Evolutionary conservation across 2,329 filamentous ascomycete genomes (phyloP), one percentile per base, ranked within the genome.

Genomic region (Nothopassalora personata): DNA sequence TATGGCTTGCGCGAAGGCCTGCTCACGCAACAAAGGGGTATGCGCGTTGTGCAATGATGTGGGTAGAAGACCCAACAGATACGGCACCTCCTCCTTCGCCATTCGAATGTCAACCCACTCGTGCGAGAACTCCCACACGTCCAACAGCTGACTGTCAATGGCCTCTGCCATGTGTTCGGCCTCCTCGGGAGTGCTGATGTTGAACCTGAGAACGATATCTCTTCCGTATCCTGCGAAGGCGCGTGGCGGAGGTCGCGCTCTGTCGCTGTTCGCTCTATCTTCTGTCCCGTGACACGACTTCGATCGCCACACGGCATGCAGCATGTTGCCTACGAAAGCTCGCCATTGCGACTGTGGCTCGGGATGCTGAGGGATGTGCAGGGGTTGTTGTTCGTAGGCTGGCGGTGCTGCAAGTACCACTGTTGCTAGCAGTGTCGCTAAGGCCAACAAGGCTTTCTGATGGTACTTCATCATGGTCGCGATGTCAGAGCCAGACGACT

Each of bases 141-240:
- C 94, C 46, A 97, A 79, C 67, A 94, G 88, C 27, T 97, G 81
- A 18, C 85, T 84, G 61, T 88, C 82, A 0, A 86, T 81, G 3
- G 90, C 91, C 58, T 88, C 83, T n/a, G 86, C 82, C 57, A 96
- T 78, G 1, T 87, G 87, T 34, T 77, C 75, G 59, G 89, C 86
- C 70, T 96, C 89, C 19, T 85, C 81, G 3, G 80, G 74, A 28
- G 83, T 86, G 61, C 82, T 86, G 57, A 97, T 78, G 69, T 88
- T 90, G 80, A 97, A 97, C 43, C 94, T 86, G 63, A 97, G 77
- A 15, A 99, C 91, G n/a, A 96, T 81, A 73, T 97, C 87, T 62
- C 88, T 84, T 62, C 85, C 84, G 72, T 96, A 96, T 60, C 78
- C 56, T 13, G 71, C 67, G 23, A 67, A 60, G 9, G 64, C 66